Base-by-base conservation (phyloP, 1,284 basidiomycete species). In the Kalmanozyma brasiliensis region DNA sequence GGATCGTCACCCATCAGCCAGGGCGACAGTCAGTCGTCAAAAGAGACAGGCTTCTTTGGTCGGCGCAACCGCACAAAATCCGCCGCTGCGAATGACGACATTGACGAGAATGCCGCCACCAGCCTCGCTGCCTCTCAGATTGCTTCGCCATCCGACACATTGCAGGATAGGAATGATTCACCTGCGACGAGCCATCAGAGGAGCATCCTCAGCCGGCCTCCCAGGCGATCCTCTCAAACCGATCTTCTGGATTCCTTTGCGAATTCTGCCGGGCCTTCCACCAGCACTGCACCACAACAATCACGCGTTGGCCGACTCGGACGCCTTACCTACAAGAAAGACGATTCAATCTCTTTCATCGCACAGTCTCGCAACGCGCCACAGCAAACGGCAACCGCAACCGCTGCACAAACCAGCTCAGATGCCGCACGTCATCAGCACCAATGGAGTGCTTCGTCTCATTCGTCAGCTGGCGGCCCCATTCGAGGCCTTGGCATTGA, bases 251-350 rank as follows among this genome's bases (percentile, higher is more conserved):
- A 53, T 8, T 37, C 38, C 8, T 43, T 51, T 17, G 22, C 35
- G 3, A 32, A 44, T 13, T 17, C 35, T 8, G 29, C 17, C 10
- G 33, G 37, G 20, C 16, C 41, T 30, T 16, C 44, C 6, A 36
- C 46, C 19, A 41, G 30, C 29, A 33, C 34, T 14, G 49, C 46
- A 3, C 45, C 57, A 3, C 37, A 40, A 16, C 49, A 52, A 24
- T 24, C 49, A 19, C 61, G 70, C 2, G 61, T 49, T 10, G 70
- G 70, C 23, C 44, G 65, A 6, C 52, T 73, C 1, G 60, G 70
- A 19, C 61, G 66, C 6, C 57, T 73, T 20, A 56, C 66, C 5
- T 73, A 73, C 57, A 73, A 65, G 35, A 73, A 73, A 52, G 62
- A 53, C 16, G 70, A 73, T n/a, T 57, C 62, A 0, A 61, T 65